phyloP scores from a whole-genome alignment of 331 rosid genomes.

The Prunus yedoensis region DNA sequence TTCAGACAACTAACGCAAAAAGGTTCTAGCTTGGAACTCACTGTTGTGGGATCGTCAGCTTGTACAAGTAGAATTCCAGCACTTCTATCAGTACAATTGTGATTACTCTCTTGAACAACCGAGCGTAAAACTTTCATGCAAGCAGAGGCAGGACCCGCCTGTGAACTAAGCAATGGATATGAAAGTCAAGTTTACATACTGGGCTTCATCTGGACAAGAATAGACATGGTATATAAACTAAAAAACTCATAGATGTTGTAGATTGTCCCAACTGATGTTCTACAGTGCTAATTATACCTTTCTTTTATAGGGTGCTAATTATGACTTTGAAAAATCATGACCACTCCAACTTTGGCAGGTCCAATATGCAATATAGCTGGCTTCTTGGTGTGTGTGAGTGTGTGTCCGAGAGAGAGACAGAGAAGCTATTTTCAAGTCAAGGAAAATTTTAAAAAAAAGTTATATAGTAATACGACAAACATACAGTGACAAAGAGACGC shows the following conservation, averaged over 20 bases:
- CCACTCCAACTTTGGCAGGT: neutral
- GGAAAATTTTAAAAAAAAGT: conserved; percentile 9
- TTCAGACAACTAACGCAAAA: conserved; percentile 7
- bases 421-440: neutral
- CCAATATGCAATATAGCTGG: conserved; percentile 14
- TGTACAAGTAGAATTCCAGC: conserved; percentile 86
- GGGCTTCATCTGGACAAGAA: neutral
- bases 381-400: neutral
- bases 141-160: conserved; percentile 89
- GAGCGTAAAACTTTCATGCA: conserved; percentile 67
- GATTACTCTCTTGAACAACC: conserved; percentile 56
- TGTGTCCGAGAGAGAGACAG: neutral
- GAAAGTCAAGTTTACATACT: conserved; percentile 16
- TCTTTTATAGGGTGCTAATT: too few species aligned
- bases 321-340: neutral
- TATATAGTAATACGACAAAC: conserved; percentile 22
- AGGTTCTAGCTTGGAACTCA: conserved; percentile 41
- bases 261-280: neutral
- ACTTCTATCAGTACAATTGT: conserved; percentile 54
- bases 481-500: conserved; percentile 81
- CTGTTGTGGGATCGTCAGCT: conserved; percentile 59
- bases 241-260: neutral
- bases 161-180: conserved; percentile 53
- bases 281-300: neutral
- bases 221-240: neutral